Evolutionary conservation across 192 early-diverging fungal genomes (phyloP), one percentile per base, ranked within the genome.

Genomic region (Paraglomus occultum): DNA sequence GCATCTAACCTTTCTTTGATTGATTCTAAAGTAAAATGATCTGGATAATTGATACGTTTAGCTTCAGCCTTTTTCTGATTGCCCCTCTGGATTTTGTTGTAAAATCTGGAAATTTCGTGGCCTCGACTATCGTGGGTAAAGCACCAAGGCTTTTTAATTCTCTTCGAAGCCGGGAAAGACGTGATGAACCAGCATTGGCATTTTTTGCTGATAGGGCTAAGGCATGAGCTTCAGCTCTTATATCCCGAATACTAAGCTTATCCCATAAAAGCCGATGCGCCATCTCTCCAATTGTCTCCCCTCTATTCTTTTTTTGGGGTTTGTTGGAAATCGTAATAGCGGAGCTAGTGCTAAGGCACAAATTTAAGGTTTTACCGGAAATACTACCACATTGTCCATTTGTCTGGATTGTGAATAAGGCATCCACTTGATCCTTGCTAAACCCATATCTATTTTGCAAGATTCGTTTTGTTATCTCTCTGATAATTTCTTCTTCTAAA

Each of bases 11-110:
- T 64, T 20, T 47, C 62, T 2, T 8, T 64, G 14, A 64, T 47
- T 4, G 62, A 44, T 64, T 64, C 62, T 48, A 64, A 64, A 23
- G 44, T 42, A 8, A 64, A 64, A n/a, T 64, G 44, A 40, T 64
- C 62, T 38, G 45, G 45, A 49, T 43, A 60, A 43, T 31, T 3
- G 31, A 31, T 31, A 31, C 31, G 31, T 31, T 31, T 31, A 31
- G 31, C 31, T 31, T 31, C 31, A 31, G 31, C 31, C 3, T 31
- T 31, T 31, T 31, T 31, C 31, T 3, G 31, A 31, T 31, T 31
- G 31, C 1, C 31, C 1, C 31, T 31, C 31, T 31, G 31, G 31
- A 31, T 31, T 31, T 31, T 31, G 31, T 31, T 31, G 38, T 39
- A 14, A 45, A 42, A 20, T 3, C 59, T 18, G 17, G 40, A 17